Conservation (phyloP, 495 filamentous ascomycete genomes). For the Entonaema liquescens region DNA sequence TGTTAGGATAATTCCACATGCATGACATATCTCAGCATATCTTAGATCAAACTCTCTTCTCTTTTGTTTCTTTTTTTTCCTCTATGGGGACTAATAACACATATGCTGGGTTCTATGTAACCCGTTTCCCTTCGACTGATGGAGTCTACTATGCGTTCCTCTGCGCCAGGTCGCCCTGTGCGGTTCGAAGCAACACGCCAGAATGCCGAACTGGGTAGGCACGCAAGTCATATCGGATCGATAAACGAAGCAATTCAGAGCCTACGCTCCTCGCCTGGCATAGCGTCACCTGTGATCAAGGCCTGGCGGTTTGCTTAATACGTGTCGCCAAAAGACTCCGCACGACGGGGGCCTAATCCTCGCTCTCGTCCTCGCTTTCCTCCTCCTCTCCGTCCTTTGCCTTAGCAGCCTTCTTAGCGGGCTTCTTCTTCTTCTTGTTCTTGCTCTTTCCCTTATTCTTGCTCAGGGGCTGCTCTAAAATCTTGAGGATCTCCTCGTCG, state of each 20-base stretch:
- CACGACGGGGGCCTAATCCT: conserved; percentile 46
- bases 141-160: conserved; percentile 13
- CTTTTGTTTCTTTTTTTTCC: conserved; percentile 19
- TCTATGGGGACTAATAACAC: conserved; percentile 37
- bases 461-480: conserved; percentile 84
- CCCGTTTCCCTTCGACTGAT: conserved; percentile 5
- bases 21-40: conserved; percentile 4
- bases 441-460: conserved; percentile 81
- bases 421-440: conserved; percentile 90
- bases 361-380: conserved; percentile 44
- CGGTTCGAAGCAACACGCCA: conserved; percentile 8
- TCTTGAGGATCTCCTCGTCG: conserved; percentile 92
- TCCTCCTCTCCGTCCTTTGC: conserved; percentile 46
- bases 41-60: conserved; percentile 10
- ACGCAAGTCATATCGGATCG: conserved; percentile 15
- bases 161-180: conserved; percentile 3
- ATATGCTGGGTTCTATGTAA: conserved; percentile 20
- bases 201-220: conserved; percentile 11
- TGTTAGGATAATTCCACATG: conserved; percentile 1
- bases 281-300: conserved; percentile 5
- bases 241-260: conserved; percentile 7
- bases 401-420: conserved; percentile 70
- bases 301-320: conserved; percentile 16
- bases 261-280: background rate
- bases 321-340: background rate